Percentiles rank a stretch among this genome's conserved stretches.
Evolutionary conservation across 495 filamentous ascomycete species (phyloP).

Genomic region (Trichoderma erinaceum): DNA sequence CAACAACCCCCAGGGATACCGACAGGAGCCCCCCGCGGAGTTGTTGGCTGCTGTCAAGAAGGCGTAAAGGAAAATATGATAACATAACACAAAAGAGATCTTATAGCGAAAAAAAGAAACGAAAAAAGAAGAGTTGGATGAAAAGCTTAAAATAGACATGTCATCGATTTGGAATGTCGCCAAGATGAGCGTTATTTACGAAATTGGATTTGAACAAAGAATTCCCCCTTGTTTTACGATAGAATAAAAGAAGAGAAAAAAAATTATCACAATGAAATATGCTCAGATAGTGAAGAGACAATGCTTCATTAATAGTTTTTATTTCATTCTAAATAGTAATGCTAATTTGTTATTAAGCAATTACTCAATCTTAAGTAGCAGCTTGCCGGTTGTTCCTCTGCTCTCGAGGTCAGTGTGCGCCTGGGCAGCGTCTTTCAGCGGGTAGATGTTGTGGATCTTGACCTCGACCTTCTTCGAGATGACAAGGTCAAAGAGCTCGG

Average conservation of each 20-base stretch:
- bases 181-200: background rate
- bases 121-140: background rate
- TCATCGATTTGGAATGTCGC: background rate
- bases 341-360: background rate
- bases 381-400: constrained; percentile 78
- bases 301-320: too few relatives aligned
- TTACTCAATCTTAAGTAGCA: constrained; percentile 43
- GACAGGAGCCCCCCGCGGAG: constrained; percentile 79
- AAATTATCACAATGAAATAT: background rate
- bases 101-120: background rate
- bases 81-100: background rate
- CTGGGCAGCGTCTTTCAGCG: constrained; percentile 64
- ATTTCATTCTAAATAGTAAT: background rate
- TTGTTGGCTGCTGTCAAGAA: constrained; percentile 71
- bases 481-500: constrained; percentile 70
- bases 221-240: background rate
- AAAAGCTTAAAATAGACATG: constrained; percentile 4
- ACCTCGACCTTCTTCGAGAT: constrained; percentile 61
- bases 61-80: constrained; percentile 21
- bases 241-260: background rate
- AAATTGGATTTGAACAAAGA: background rate
- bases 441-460: constrained; percentile 74
- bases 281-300: background rate
- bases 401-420: constrained; percentile 81
- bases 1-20: constrained; percentile 94